These are phyloP conservation scores for Cladosporium sp. DNA, from an alignment of 2,329 filamentous ascomycete genomes.

Conservation along the genomic window DNA sequence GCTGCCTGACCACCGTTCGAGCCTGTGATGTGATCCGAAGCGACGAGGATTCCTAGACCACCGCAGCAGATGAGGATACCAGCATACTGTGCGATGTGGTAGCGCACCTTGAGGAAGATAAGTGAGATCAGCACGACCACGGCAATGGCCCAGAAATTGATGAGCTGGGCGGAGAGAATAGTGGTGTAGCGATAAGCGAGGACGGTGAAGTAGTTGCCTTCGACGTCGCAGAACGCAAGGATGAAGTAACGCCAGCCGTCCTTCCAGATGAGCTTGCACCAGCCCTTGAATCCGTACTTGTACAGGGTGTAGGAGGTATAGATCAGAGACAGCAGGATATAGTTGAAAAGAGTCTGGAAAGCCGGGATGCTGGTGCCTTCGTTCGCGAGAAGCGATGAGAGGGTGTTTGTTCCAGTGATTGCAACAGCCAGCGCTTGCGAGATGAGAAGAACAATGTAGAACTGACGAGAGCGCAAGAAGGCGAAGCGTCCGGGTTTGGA, in stretches of 20 bases:
- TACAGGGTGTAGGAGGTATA: slow-evolving; percentile 79
- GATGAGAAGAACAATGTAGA: slow-evolving; percentile 76
- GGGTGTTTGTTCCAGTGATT: slow-evolving; percentile 90
- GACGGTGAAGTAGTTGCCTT: slow-evolving; percentile 98
- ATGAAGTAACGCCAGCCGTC: slow-evolving; percentile 95
- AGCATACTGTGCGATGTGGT: slow-evolving; percentile 77
- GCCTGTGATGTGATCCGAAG: slow-evolving; percentile 79
- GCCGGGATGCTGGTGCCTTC: slow-evolving; percentile 78
- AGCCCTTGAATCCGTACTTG: slow-evolving; percentile 71
- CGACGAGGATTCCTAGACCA: slow-evolving; percentile 83
- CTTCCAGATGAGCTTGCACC: slow-evolving; percentile 56
- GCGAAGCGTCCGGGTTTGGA: slow-evolving; percentile 50
- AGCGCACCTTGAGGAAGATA: slow-evolving; percentile 77
- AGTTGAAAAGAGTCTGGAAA: slow-evolving; percentile 96
- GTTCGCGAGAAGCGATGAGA: slow-evolving; percentile 68
- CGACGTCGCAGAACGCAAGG: slow-evolving; percentile 86
- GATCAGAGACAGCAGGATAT: slow-evolving; percentile 74
- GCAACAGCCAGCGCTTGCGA: slow-evolving; percentile 78
- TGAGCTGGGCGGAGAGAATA: slow-evolving; percentile 85
- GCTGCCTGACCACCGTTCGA: slow-evolving; percentile 60
- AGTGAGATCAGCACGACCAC: slow-evolving; percentile 85
- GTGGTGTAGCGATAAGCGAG: slow-evolving; percentile 91
- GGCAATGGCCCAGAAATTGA: slow-evolving; percentile 99
- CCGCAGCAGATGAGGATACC: slow-evolving; percentile 90
- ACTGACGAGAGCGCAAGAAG: slow-evolving; percentile 79